Evolutionary conservation across 2,329 filamentous ascomycete genomes (phyloP), one percentile per base, ranked within the genome.

Genomic region (Botrytis tulipae): DNA sequence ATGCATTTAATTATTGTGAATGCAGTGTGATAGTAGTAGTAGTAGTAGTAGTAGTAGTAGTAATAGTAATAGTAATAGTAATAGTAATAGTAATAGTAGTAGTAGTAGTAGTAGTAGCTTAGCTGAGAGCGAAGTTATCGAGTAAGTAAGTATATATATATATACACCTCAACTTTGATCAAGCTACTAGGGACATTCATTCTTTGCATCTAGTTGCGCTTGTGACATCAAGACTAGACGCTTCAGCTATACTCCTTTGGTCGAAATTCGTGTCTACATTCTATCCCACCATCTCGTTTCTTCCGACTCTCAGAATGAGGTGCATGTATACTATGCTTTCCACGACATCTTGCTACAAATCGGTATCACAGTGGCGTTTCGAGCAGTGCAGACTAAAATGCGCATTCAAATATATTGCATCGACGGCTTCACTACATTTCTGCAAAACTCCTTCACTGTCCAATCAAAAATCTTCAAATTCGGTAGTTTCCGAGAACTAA

Each of bases 401-500:
- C 46, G 29, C 16, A 54, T 51, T 9, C 48, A 46, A n/a, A 51
- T 67, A 29, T 54, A 68, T 57, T 68, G 46, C 66, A 68, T 42
- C 25, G 3, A 29, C 42, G 66, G 48, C 66, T 68, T 57, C 66
- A 57, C 48, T 20, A 18, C 35, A 57, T 57, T 25, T 29, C 66
- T 51, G 66, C 9, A 68, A 4, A 25, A 9, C 25, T 16, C 16
- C 48, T 51, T 29, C 48, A 57, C 20, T 32, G 16, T 4, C 66
- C 66, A 57, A 57, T 68, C 10, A 68, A 32, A 22, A 32, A 22
- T 16, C 66, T 1, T 16, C 66, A 32, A 10, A 57, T 57, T 42
- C 48, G 66, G 35, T 68, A 42, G 48, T 42, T 42, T 44, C 48
- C 66, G 66, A 54, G 65, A 68, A n/a, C 35, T 16, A 32, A 57